A percentile compares a stretch with the other conserved stretches of the same genome.
These are phyloP conservation scores for Physcomitrellopsis africana DNA, from an alignment of 225 moss, liverwort and hornwort species.

Conservation along the genomic window DNA sequence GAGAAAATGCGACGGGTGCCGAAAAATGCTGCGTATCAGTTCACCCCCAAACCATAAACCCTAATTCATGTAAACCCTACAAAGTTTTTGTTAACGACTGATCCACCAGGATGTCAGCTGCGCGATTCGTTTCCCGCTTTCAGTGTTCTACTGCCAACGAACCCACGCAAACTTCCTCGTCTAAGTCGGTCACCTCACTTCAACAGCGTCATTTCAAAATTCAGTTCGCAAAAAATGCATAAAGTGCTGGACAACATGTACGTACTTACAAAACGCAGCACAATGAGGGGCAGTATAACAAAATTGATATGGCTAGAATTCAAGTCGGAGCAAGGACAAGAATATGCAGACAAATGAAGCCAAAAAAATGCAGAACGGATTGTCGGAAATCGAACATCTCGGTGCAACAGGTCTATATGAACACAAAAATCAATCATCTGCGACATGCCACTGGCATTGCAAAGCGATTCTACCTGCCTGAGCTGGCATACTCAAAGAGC, in stretches of 20 bases:
- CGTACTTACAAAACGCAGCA: neutral
- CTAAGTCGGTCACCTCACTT: neutral
- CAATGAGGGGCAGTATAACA: neutral
- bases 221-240: slow-evolving; percentile 2
- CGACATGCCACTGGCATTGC: too few relatives aligned
- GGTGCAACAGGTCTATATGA: too few relatives aligned
- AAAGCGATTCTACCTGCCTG: slow-evolving; percentile 46
- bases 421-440: too few relatives aligned
- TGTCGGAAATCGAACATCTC: too few relatives aligned
- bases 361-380: too few relatives aligned
- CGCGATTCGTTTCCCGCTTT: neutral
- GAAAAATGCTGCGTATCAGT: neutral
- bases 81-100: neutral
- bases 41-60: slow-evolving; percentile 21
- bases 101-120: slow-evolving; percentile 6
- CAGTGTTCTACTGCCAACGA: neutral
- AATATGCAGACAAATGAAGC: too few relatives aligned
- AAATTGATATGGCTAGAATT: neutral
- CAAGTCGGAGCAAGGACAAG: neutral
- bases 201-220: neutral
- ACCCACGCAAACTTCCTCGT: neutral
- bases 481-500: slow-evolving; percentile 64
- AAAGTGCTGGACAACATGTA: neutral
- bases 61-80: slow-evolving; percentile 29
- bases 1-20: too few relatives aligned